Evolutionary conservation across 371 early-diverging fungal species (phyloP), one percentile per base, ranked within the genome.

Genomic region (Mortierella sp.): DNA sequence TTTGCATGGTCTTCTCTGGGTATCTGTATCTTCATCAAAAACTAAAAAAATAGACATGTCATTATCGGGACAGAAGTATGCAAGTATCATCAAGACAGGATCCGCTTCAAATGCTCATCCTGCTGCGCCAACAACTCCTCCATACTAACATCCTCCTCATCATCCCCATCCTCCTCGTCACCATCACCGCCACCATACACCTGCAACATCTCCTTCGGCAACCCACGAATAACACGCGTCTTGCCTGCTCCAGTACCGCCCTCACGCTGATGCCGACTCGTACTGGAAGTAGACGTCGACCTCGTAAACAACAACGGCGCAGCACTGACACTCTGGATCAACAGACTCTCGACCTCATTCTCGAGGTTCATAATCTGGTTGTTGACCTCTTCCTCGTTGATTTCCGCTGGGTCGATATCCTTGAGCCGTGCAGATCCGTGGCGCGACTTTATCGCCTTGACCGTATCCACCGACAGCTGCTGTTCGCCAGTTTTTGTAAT

Each of bases 121-220:
- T 81, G 81, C 26, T 81, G 70, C 26, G 81, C 81, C 71, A 81
- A 55, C 39, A 81, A 48, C 24, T 81, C 81, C 55, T 81, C 81
- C 68, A 81, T 77, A 13, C 74, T 70, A 44, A 72, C 78, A 22
- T 83, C 79, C 45, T 77, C 77, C 7, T 50, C 70, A 1, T 75
- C 67, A 13, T 70, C 76, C 1, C 66, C 76, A 0, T 67, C 75
- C 5, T 70, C 74, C 0, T 75, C 70, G 2, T 52, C 70, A 5
- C 41, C 66, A 16, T 16, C 73, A 3, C 16, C 66, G 24, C 48
- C 70, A 9, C 34, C 61, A 61, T 61, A 61, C 61, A 34, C 37
- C 50, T 71, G 39, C 16, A 81, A 31, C n/a, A 77, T 58, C 58
- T 81, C 81, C 24, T 70, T 76, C 9, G 81, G 81, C 5, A 81